phyloP scores from a whole-genome alignment of 1,284 basidiomycete species.

The Malassezia caprae region DNA sequence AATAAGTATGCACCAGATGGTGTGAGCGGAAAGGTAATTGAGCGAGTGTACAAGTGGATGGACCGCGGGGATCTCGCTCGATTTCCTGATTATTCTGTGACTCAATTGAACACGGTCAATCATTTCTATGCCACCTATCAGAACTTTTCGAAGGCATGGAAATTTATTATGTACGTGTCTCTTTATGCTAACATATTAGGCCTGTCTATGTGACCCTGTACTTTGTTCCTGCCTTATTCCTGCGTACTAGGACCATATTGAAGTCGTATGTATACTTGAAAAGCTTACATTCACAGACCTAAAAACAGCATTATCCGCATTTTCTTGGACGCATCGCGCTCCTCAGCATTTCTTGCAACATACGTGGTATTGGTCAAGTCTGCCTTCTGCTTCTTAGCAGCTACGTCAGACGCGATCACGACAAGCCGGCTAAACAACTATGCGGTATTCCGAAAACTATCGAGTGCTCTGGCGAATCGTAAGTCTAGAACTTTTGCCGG shows the following conservation, averaged over 20 bases:
- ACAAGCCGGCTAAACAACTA: conserved; percentile 2
- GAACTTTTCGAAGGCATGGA: conserved; percentile 63
- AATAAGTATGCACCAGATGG: conserved; percentile 29
- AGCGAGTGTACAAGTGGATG: conserved; percentile 32
- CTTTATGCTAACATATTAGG: neutral
- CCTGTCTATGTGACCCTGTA: conserved; percentile 76
- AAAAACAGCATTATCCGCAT: conserved; percentile 51
- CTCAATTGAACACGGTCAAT: conserved; percentile 69
- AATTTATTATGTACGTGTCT: conserved; percentile 4
- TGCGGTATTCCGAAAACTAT: conserved; percentile 1
- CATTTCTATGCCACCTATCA: conserved; percentile 62
- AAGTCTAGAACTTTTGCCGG: conserved; percentile 61
- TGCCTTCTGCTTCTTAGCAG: conserved; percentile 65
- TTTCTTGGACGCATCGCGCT: conserved; percentile 65
- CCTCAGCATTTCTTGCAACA: conserved; percentile 74
- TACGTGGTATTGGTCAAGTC: conserved; percentile 83
- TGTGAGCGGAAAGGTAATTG: conserved; percentile 32
- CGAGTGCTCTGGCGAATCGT: conserved; percentile 32
- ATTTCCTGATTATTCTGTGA: conserved; percentile 46
- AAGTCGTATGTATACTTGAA: conserved; percentile 15
- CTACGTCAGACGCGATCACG: conserved; percentile 51
- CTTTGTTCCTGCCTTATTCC: conserved; percentile 59
- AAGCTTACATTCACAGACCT: conserved; percentile 12
- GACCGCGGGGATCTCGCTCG: conserved; percentile 24
- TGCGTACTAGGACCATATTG: conserved; percentile 39